Conservation (phyloP, 1,284 basidiomycete species). For the Pseudozyma sp. region DNA sequence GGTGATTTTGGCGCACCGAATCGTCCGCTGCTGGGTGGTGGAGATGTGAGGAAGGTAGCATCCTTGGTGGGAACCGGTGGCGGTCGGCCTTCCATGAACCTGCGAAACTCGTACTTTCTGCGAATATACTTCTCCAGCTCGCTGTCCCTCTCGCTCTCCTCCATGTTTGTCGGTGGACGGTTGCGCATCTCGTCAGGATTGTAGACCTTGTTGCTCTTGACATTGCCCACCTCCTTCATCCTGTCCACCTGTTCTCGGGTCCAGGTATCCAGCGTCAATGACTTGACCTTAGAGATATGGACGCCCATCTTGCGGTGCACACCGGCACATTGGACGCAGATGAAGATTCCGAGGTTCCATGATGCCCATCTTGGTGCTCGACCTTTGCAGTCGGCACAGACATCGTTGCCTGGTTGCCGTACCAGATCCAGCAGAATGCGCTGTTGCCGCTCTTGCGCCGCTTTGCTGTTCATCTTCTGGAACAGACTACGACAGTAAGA, state of each 20-base stretch:
- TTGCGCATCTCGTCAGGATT: slow-evolving; percentile 81
- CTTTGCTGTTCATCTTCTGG: slow-evolving; percentile 55
- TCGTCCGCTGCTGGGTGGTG: slow-evolving; percentile 17
- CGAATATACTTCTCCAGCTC: slow-evolving; percentile 87
- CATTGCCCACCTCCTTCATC: slow-evolving; percentile 82
- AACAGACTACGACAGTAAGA: neutral
- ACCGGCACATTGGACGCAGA: slow-evolving; percentile 80
- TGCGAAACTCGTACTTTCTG: slow-evolving; percentile 72
- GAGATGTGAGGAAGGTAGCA: slow-evolving; percentile 41
- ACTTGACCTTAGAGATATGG: slow-evolving; percentile 75
- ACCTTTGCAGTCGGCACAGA: slow-evolving; percentile 85
- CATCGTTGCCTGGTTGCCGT: slow-evolving; percentile 80
- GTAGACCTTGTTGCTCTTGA: slow-evolving; percentile 79
- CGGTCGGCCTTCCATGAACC: slow-evolving; percentile 54
- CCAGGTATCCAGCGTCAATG: slow-evolving; percentile 84
- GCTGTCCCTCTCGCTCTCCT: slow-evolving; percentile 80
- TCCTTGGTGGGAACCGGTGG: slow-evolving; percentile 60
- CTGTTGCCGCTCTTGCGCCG: slow-evolving; percentile 76
- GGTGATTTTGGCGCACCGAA: slow-evolving; percentile 13
- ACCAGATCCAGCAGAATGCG: slow-evolving; percentile 77
- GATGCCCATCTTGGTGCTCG: slow-evolving; percentile 83
- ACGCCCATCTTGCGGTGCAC: slow-evolving; percentile 89
- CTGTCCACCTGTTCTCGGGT: slow-evolving; percentile 81
- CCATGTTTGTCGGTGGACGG: slow-evolving; percentile 81
- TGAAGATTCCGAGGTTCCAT: slow-evolving; percentile 74